A percentile compares a stretch with the other conserved stretches of the same genome.
Evolutionary conservation across 371 early-diverging fungal species (phyloP).

Genomic region (Syncephalastrum monosporum): DNA sequence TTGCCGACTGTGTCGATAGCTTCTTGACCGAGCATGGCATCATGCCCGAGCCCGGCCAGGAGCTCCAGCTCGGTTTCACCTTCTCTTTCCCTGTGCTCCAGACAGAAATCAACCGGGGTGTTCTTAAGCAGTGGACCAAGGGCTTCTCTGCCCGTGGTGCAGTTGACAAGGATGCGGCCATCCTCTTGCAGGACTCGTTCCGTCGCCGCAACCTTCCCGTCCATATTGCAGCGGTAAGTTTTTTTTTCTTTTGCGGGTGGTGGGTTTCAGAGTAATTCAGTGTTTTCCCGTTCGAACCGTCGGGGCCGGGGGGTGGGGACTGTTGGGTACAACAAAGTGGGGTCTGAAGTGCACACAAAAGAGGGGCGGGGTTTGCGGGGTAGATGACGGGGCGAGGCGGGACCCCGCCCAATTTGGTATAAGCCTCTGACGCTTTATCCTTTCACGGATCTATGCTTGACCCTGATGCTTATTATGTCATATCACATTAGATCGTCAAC

Average conservation of each 20-base stretch:
- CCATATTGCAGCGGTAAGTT: slow-evolving; percentile 65
- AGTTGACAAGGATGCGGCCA: slow-evolving; percentile 73
- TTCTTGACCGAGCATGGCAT: slow-evolving; percentile 60
- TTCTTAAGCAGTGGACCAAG: slow-evolving; percentile 89
- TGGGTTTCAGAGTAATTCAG: too few species aligned
- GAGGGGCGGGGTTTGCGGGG: too few species aligned
- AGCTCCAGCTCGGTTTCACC: slow-evolving; percentile 76
- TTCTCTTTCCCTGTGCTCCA: slow-evolving; percentile 92
- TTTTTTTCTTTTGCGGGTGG: slow-evolving; percentile 2
- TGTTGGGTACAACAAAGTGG: slow-evolving; percentile 1
- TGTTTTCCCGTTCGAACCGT: slow-evolving; percentile 6
- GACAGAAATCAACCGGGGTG: slow-evolving; percentile 70
- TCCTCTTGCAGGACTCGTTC: slow-evolving; percentile 82
- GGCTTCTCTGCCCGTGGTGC: slow-evolving; percentile 77
- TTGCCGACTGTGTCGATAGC: slow-evolving; percentile 78
- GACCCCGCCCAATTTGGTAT: too few species aligned
- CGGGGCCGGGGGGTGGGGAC: background rate
- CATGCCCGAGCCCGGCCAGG: slow-evolving; percentile 1
- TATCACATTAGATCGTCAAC: slow-evolving; percentile 67
- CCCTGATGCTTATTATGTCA: slow-evolving; percentile 5
- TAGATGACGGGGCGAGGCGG: too few species aligned
- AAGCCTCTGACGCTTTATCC: background rate
- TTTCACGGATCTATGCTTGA: slow-evolving; percentile 1
- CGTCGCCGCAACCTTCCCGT: slow-evolving; percentile 68
- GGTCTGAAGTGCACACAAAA: too few species aligned